A percentile compares a stretch with the other conserved stretches of the same genome.
phyloP scores from a whole-genome alignment of 202 grass and related monocot species.

The Zoysia matrella region DNA sequence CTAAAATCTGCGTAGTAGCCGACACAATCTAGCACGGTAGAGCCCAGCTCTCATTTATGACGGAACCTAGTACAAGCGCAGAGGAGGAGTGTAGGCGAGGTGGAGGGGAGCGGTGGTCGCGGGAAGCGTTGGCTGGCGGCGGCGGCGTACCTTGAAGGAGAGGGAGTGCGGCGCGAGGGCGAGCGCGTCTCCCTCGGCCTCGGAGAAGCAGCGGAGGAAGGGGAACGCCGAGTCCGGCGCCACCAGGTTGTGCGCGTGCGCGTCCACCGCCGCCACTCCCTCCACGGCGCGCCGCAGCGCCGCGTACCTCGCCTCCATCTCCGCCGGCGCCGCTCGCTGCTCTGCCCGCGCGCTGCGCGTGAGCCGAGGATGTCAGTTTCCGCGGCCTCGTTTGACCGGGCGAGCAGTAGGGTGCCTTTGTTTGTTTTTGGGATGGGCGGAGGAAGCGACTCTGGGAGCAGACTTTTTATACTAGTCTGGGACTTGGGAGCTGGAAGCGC shows the following conservation, averaged over 20 bases:
- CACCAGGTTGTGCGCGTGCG: constrained; percentile 89
- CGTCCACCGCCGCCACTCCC: constrained; percentile 66
- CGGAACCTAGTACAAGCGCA: neutral
- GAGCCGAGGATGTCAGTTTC: neutral
- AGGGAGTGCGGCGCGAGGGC: constrained; percentile 70
- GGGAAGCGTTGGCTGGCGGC: neutral
- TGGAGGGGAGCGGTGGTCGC: neutral
- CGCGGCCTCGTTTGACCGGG: neutral
- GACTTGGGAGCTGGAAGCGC: too few species aligned
- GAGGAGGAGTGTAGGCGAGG: too few species aligned
- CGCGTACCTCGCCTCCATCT: constrained; percentile 62
- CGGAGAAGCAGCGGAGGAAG: constrained; percentile 85
- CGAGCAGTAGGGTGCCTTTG: neutral
- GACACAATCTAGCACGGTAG: constrained; percentile 14
- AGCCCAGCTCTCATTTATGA: neutral
- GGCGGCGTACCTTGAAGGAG: constrained; percentile 79
- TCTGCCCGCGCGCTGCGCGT: neutral
- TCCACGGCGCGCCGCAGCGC: constrained; percentile 69
- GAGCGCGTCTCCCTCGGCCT: constrained; percentile 86
- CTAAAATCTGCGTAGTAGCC: neutral
- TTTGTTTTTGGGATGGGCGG: neutral
- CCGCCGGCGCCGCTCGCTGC: neutral
- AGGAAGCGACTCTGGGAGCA: neutral
- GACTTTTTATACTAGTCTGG: neutral
- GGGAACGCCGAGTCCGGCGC: constrained; percentile 63